phyloP scores from a whole-genome alignment of 225 moss, liverwort and hornwort genomes.

The Anthoceros angustus region DNA sequence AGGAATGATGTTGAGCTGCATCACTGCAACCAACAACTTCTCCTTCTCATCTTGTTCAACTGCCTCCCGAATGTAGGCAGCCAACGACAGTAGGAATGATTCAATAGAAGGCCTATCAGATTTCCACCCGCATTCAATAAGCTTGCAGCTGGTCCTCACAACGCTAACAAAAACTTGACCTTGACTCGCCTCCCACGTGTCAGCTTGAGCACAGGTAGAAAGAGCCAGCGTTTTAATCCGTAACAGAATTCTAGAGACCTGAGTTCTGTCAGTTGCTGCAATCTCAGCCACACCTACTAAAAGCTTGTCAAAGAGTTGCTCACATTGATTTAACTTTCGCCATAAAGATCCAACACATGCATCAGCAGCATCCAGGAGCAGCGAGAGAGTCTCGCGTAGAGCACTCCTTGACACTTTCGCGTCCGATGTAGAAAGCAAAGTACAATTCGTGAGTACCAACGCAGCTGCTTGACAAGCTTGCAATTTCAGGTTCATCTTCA shows the following conservation, averaged over 20 bases:
- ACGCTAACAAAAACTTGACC: constrained; percentile 41
- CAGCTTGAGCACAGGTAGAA: constrained; percentile 60
- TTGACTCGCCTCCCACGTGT: constrained; percentile 36
- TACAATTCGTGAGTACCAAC: constrained; percentile 29
- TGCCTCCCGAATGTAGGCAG: constrained; percentile 56
- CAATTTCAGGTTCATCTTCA: constrained; percentile 52
- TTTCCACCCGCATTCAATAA: constrained; percentile 60
- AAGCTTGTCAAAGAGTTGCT: constrained; percentile 47
- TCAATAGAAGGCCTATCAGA: constrained; percentile 57
- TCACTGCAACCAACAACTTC: constrained; percentile 26
- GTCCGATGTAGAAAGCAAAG: constrained; percentile 28
- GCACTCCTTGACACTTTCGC: constrained; percentile 23
- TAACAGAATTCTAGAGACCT: constrained; percentile 53
- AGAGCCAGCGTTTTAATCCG: constrained; percentile 48
- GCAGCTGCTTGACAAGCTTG: constrained; percentile 63
- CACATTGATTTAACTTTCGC: constrained; percentile 61
- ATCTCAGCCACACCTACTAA: constrained; percentile 45
- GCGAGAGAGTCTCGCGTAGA: constrained; percentile 38
- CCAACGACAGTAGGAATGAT: constrained; percentile 59
- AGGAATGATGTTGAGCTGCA: constrained; percentile 73
- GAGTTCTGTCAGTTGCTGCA: constrained; percentile 35
- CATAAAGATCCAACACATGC: constrained; percentile 59
- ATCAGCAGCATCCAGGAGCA: constrained; percentile 65
- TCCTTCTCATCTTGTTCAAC: constrained; percentile 65
- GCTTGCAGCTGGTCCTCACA: constrained; percentile 30